phyloP scores from a whole-genome alignment of 441 rosid genomes.

The Gossypium trilobum region DNA sequence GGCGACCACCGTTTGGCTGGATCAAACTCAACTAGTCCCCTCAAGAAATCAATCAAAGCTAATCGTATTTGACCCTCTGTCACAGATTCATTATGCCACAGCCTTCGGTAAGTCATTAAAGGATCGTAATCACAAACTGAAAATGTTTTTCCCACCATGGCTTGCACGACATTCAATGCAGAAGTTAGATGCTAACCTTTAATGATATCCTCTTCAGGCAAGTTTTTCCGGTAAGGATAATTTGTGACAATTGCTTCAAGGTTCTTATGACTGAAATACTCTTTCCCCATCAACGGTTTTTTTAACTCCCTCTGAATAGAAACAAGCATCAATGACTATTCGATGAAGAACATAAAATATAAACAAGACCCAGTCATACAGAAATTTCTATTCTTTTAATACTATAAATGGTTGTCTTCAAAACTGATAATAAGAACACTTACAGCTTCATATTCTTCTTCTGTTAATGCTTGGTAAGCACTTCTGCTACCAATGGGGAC shows the following conservation, averaged over 20 bases:
- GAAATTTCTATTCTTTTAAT: background rate
- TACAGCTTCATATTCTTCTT: constrained; percentile 92
- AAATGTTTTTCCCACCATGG: background rate
- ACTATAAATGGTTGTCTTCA: background rate
- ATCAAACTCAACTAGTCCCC: constrained; percentile 97
- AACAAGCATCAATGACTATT: constrained; percentile 16
- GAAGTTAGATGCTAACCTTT: constrained; percentile 51
- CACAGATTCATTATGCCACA: constrained; percentile 17
- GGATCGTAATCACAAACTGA: constrained; percentile 3
- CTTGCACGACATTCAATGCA: constrained; percentile 3
- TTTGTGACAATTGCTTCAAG: constrained; percentile 83
- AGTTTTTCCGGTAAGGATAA: constrained; percentile 80
- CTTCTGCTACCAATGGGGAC: constrained; percentile 47
- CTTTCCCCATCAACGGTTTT: constrained; percentile 82
- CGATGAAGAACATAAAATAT: constrained; percentile 8
- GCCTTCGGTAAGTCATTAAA: constrained; percentile 15
- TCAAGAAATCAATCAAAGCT: constrained; percentile 91
- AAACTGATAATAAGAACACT: constrained; percentile 29
- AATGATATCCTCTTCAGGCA: constrained; percentile 62
- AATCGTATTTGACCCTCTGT: constrained; percentile 81
- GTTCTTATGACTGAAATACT: constrained; percentile 83
- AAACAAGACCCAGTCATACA: background rate
- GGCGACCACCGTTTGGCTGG: constrained; percentile 99
- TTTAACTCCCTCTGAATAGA: constrained; percentile 77
- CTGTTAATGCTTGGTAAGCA: constrained; percentile 68